These are phyloP conservation scores for Eruca vesicaria DNA, from an alignment of 441 rosid genomes.

Conservation along the genomic window DNA sequence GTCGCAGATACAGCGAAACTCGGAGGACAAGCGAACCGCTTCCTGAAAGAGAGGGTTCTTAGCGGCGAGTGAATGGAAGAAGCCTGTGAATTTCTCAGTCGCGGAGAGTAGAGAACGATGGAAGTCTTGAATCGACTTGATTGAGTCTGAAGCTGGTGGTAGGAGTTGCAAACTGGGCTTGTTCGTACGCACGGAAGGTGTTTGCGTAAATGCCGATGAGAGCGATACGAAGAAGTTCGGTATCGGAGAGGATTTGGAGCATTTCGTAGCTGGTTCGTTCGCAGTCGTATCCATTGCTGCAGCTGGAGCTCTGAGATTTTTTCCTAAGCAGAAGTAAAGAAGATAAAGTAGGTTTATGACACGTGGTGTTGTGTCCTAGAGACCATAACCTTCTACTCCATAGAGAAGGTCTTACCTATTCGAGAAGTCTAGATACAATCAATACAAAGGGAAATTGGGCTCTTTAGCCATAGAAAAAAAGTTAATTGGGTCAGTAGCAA, in stretches of 20 bases:
- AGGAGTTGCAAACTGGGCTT: conserved; percentile 33
- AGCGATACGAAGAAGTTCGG: conserved; percentile 37
- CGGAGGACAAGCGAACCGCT: conserved; percentile 44
- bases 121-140: conserved; percentile 42
- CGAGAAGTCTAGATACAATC: background rate
- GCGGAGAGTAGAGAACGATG: conserved; percentile 44
- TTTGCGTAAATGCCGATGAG: conserved; percentile 51
- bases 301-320: background rate
- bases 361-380: conserved; percentile 21
- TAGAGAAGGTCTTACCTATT: background rate
- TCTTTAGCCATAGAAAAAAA: too few species aligned
- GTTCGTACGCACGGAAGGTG: conserved; percentile 41
- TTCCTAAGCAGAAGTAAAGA: conserved; percentile 3
- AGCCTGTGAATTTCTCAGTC: conserved; percentile 38
- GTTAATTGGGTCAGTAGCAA: too few species aligned
- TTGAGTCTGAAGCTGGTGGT: conserved; percentile 26
- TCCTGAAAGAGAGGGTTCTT: conserved; percentile 50
- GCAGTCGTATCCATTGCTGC: conserved; percentile 38
- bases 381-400: background rate
- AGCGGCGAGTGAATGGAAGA: conserved; percentile 44
- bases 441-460: too few species aligned
- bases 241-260: conserved; percentile 12
- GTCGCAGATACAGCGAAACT: conserved; percentile 45
- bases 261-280: conserved; percentile 31
- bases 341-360: background rate